Conservation (phyloP, 2,329 filamentous ascomycete genomes). For the Botrytis deweyae region DNA sequence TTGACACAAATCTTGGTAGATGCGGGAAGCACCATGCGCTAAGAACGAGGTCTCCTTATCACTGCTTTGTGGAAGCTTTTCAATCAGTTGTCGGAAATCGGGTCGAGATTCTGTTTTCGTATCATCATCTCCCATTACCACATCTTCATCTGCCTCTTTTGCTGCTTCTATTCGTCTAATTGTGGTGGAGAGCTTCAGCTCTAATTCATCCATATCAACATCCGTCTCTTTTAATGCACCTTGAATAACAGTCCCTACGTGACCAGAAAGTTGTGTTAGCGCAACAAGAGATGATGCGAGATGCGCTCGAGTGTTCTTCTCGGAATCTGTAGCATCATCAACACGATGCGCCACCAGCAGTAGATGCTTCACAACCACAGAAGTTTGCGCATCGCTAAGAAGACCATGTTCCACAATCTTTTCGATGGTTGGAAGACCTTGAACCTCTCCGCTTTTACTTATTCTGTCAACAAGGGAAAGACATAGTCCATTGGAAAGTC, state of each 20-base stretch:
- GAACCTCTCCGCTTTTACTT: constrained; percentile 57
- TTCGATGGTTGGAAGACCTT: constrained; percentile 59
- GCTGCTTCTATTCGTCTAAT: constrained; percentile 58
- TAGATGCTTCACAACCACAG: constrained; percentile 65
- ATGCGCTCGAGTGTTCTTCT: constrained; percentile 58
- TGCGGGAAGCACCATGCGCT: constrained; percentile 47
- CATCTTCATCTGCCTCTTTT: constrained; percentile 51
- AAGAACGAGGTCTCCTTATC: constrained; percentile 53
- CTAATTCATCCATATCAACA: constrained; percentile 71
- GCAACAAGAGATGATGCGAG: constrained; percentile 66
- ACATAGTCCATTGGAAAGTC: constrained; percentile 69
- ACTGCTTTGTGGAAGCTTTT: constrained; percentile 38
- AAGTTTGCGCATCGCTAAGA: constrained; percentile 61
- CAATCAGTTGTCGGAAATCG: constrained; percentile 33
- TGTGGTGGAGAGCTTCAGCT: constrained; percentile 70
- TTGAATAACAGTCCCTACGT: constrained; percentile 62
- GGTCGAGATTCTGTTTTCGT: constrained; percentile 35
- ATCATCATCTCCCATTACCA: constrained; percentile 48
- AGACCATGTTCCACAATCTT: constrained; percentile 59
- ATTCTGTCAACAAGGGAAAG: constrained; percentile 62
- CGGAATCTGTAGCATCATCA: constrained; percentile 53
- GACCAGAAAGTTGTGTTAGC: constrained; percentile 59
- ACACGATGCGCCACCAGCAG: constrained; percentile 60
- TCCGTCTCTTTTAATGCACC: constrained; percentile 65
- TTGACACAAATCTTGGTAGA: constrained; percentile 59